Evolutionary conservation across 331 rosid genomes (phyloP).

Genomic region (Pyrus hybrid): DNA sequence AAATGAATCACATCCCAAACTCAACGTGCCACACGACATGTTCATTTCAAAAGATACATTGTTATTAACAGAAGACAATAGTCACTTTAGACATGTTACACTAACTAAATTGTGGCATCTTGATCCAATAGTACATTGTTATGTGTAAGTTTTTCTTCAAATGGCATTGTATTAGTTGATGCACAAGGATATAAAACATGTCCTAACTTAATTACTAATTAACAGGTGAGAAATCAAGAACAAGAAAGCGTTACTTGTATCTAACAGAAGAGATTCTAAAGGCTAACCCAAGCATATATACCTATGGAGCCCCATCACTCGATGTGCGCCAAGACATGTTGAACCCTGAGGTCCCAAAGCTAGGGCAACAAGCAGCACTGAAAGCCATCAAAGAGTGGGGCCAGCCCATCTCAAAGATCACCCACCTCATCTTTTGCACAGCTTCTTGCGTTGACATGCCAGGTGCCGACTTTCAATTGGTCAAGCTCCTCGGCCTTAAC

Average conservation of each 20-base stretch:
- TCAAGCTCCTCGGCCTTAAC: slow-evolving; percentile 40
- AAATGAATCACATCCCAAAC: too few relatives aligned
- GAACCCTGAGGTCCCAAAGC: slow-evolving; percentile 20
- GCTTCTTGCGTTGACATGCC: slow-evolving; percentile 46
- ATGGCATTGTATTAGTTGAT: too few relatives aligned
- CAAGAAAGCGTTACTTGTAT: slow-evolving; percentile 21
- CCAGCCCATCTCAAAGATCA: slow-evolving; percentile 2
- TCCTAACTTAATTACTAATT: too few relatives aligned
- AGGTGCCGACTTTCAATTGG: background rate
- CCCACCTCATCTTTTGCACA: slow-evolving; percentile 44
- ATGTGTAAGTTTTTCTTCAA: too few relatives aligned
- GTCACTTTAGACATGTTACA: too few relatives aligned
- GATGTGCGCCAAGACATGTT: slow-evolving; percentile 29
- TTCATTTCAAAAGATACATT: too few relatives aligned
- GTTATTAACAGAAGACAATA: too few relatives aligned
- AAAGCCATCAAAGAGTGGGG: slow-evolving; percentile 30
- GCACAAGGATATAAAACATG: too few relatives aligned
- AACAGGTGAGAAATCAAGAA: slow-evolving; percentile 7
- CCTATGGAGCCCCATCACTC: background rate
- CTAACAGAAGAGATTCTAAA: slow-evolving; percentile 14
- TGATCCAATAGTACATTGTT: too few relatives aligned
- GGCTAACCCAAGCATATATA: slow-evolving; percentile 27
- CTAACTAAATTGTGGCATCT: too few relatives aligned
- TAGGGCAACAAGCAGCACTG: slow-evolving; percentile 29
- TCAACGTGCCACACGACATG: too few relatives aligned